phyloP scores from a whole-genome alignment of 306 rosid genomes.

The Ammopiptanthus mongolicus region DNA sequence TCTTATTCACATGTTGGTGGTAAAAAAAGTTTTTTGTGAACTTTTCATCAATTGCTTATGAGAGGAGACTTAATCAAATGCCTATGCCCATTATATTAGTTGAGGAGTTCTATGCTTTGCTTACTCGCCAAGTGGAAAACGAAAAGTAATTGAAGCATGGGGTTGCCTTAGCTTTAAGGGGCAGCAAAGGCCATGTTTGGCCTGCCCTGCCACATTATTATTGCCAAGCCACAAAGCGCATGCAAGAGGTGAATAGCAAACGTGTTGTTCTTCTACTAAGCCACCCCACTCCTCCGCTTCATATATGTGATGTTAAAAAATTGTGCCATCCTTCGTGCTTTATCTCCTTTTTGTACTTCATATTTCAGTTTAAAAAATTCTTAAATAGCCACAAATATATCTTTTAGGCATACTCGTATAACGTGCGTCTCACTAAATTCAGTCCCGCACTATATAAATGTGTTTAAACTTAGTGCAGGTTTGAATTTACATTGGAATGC shows the following conservation, averaged over 20 bases:
- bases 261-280: not conserved
- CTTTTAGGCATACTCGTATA: no score
- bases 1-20: slow-evolving; percentile 1
- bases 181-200: slow-evolving; percentile 46
- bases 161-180: slow-evolving; percentile 59
- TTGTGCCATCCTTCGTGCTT: no score
- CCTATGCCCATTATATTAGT: not conserved
- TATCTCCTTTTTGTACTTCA: no score
- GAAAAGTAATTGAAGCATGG: slow-evolving; percentile 30
- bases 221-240: slow-evolving; percentile 40
- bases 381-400: no score
- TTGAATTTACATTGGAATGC: no score
- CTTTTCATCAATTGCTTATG: not conserved
- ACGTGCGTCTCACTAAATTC: no score
- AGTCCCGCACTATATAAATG: no score
- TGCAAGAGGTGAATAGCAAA: slow-evolving; percentile 35
- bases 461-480: no score
- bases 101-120: slow-evolving; percentile 20
- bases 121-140: slow-evolving; percentile 27
- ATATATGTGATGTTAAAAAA: no score
- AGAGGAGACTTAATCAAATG: slow-evolving; percentile 5
- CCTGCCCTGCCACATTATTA: slow-evolving; percentile 32
- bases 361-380: no score
- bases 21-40: not conserved
- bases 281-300: not conserved